Base-by-base conservation (phyloP, 2,329 filamentous ascomycete species). In the Oidium heveae region DNA sequence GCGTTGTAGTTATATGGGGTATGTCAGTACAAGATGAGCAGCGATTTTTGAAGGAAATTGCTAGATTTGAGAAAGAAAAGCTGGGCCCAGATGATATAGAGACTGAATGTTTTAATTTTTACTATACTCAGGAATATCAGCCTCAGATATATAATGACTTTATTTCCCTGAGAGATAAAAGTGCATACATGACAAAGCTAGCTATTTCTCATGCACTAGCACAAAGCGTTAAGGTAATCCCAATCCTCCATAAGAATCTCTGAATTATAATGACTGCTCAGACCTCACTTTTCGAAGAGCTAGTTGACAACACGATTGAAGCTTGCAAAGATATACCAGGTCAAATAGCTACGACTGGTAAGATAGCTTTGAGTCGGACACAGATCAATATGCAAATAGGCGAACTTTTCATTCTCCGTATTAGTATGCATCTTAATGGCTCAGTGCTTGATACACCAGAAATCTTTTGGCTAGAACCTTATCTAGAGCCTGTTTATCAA, bases 361-460 rank as follows among this genome's bases (percentile, higher is more conserved):
- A 88, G 64, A 91, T 98, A 64, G 82, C 85, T 55, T 77, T 98
- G 56, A 86, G 81, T 56, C 80, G 89, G 46, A 79, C 80, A 56
- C 80, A 96, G 66, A 95, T 98, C 72, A 96, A 96, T 72, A 96
- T 96, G 88, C 88, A 96, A 69, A 95, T 98, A 57, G 91, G 91
- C 66, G 88, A 98, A 70, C 77, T 98, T 54, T 98, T 98, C 68
- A 96, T 98, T 64, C 72, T 98, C 34, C 80, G 91, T 57, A 96
- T 98, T 70, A 95, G 91, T 67, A 96, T 98, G 64, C 93, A 98
- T 69, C 75, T 98, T 53, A 94, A 96, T 67, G 91, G 91, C 36
- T 94, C 86, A 33, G 88, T 98, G 6, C 80, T 98, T 41, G 91
- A 98, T 67, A 94, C 88, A 10, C 91, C 91, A 0, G 91, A 98